phyloP scores from a whole-genome alignment of 1,284 basidiomycete species.

The Irpex sp. region DNA sequence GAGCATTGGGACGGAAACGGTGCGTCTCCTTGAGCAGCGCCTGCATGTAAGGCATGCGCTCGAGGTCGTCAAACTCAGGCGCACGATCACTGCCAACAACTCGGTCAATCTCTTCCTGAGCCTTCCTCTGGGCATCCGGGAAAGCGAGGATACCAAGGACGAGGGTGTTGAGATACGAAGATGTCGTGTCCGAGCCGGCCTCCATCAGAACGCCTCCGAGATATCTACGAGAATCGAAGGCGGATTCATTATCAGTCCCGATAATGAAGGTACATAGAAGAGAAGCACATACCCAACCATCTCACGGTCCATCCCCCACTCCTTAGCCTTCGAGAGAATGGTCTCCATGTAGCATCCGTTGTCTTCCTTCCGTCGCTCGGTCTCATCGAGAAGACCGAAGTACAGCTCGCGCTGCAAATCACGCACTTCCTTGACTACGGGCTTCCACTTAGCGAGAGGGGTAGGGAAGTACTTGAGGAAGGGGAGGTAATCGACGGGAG shows the following conservation, averaged over 20 bases:
- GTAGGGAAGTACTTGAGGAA: slow-evolving; percentile 31
- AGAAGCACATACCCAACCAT: slow-evolving; percentile 11
- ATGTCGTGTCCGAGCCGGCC: slow-evolving; percentile 3
- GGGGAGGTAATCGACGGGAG: slow-evolving; percentile 32
- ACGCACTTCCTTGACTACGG: slow-evolving; percentile 18
- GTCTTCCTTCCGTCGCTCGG: slow-evolving; percentile 8
- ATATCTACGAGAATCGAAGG: not conserved
- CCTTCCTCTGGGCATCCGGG: slow-evolving; percentile 19
- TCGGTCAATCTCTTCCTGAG: slow-evolving; percentile 26
- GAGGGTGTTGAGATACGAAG: slow-evolving; percentile 8
- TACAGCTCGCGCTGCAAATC: slow-evolving; percentile 22
- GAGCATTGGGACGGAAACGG: not conserved
- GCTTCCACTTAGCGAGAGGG: slow-evolving; percentile 32
- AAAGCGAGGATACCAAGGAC: slow-evolving; percentile 10
- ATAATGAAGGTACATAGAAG: not conserved
- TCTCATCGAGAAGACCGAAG: slow-evolving; percentile 18
- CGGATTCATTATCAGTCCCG: not conserved
- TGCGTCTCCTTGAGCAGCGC: slow-evolving; percentile 10
- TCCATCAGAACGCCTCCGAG: slow-evolving; percentile 3
- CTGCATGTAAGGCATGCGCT: slow-evolving; percentile 24
- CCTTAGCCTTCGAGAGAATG: slow-evolving; percentile 6
- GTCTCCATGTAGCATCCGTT: slow-evolving; percentile 16
- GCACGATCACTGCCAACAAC: slow-evolving; percentile 23
- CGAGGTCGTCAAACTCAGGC: slow-evolving; percentile 25
- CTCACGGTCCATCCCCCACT: slow-evolving; percentile 7